These are phyloP conservation scores for Septoria linicola DNA, from an alignment of 2,329 filamentous ascomycete species.

Conservation along the genomic window DNA sequence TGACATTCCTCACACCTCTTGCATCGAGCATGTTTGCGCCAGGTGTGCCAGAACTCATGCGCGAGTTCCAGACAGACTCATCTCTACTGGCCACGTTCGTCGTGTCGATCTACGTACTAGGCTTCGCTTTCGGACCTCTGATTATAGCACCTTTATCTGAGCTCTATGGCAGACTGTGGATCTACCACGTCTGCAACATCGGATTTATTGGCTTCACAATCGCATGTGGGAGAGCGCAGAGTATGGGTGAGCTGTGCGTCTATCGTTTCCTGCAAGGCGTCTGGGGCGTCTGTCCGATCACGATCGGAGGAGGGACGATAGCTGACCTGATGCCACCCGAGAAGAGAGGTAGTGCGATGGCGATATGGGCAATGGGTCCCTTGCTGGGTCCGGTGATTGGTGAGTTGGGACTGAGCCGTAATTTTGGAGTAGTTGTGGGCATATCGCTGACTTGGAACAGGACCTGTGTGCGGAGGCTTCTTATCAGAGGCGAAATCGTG, in stretches of 20 bases:
- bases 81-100: slow-evolving; percentile 60
- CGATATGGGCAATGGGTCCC: slow-evolving; percentile 35
- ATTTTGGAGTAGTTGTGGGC: too few species aligned
- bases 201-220: slow-evolving; percentile 37
- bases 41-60: slow-evolving; percentile 61
- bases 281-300: slow-evolving; percentile 36
- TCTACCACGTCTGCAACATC: slow-evolving; percentile 34
- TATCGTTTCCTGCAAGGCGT: slow-evolving; percentile 37
- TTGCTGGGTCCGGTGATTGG: slow-evolving; percentile 24
- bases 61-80: slow-evolving; percentile 58
- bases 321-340: slow-evolving; percentile 36
- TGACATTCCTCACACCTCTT: slow-evolving; percentile 54
- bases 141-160: slow-evolving; percentile 44
- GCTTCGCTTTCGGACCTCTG: slow-evolving; percentile 47
- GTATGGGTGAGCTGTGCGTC: slow-evolving; percentile 32
- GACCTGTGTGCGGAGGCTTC: slow-evolving; percentile 63
- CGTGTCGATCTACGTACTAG: slow-evolving; percentile 64
- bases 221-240: slow-evolving; percentile 35
- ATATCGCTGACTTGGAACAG: background rate
- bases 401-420: slow-evolving; percentile 7
- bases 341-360: slow-evolving; percentile 34
- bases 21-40: slow-evolving; percentile 66
- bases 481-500: slow-evolving; percentile 63
- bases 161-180: slow-evolving; percentile 36
- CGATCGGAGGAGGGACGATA: slow-evolving; percentile 30